These are phyloP conservation scores for Fusarium staphyleae DNA, from an alignment of 2,329 filamentous ascomycete genomes.

Conservation along the genomic window DNA sequence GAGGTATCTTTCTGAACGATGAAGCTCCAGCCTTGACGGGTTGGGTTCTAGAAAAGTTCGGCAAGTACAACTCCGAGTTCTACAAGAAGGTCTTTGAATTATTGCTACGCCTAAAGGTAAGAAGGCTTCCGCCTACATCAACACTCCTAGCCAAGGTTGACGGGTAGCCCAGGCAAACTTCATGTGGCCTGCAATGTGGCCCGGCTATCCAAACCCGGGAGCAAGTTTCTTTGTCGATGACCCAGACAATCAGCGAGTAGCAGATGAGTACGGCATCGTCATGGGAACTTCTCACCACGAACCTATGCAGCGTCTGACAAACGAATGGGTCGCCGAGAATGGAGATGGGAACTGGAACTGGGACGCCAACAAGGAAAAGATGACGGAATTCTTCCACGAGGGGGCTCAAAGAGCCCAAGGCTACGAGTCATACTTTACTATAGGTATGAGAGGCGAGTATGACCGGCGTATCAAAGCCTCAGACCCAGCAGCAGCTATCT, in stretches of 20 bases:
- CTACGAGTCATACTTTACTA: slow-evolving; percentile 25
- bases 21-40: slow-evolving; percentile 55
- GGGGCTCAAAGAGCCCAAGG: slow-evolving; percentile 11
- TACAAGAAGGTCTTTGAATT: slow-evolving; percentile 70
- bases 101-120: slow-evolving; percentile 34
- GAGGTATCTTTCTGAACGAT: slow-evolving; percentile 69
- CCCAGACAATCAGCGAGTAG: slow-evolving; percentile 61
- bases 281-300: slow-evolving; percentile 30
- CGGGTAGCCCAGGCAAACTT: slow-evolving; percentile 61
- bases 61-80: slow-evolving; percentile 62
- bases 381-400: slow-evolving; percentile 20
- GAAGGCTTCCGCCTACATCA: background rate
- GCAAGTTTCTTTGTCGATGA: slow-evolving; percentile 70
- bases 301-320: slow-evolving; percentile 26
- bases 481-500: slow-evolving; percentile 20
- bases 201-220: slow-evolving; percentile 54
- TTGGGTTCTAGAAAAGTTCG: slow-evolving; percentile 61
- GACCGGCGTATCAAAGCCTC: slow-evolving; percentile 15
- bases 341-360: slow-evolving; percentile 28
- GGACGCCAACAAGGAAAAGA: slow-evolving; percentile 23
- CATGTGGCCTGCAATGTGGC: slow-evolving; percentile 73
- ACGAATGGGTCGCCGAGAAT: slow-evolving; percentile 24
- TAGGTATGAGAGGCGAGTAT: slow-evolving; percentile 28
- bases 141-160: too few species aligned
- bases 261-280: slow-evolving; percentile 50